phyloP scores from a whole-genome alignment of 495 filamentous ascomycete genomes.

The Tuber borchii region DNA sequence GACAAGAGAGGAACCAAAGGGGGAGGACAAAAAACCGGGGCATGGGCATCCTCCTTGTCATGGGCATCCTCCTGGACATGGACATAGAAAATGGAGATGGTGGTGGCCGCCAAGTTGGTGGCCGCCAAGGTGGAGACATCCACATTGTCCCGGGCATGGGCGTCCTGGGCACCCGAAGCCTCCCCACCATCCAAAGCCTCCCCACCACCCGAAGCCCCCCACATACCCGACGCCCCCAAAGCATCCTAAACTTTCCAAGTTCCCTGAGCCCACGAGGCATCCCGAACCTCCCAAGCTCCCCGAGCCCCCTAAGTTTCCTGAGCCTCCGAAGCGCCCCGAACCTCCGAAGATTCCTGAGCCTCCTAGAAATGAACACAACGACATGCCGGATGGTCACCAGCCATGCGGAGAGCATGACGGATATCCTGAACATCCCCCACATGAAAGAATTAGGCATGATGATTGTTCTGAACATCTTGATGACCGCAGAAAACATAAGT shows the following conservation, averaged over 20 bases:
- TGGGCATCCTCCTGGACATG: constrained; percentile 6
- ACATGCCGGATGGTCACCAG: background rate
- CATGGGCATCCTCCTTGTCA: background rate
- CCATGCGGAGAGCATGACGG: background rate
- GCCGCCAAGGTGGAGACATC: background rate
- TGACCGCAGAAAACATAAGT: background rate
- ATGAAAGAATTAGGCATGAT: background rate
- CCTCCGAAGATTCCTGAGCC: background rate
- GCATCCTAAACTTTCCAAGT: background rate
- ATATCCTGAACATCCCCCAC: background rate
- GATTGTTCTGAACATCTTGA: background rate
- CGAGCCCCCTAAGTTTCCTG: background rate
- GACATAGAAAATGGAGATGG: constrained; percentile 1
- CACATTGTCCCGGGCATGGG: background rate
- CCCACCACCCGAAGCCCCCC: background rate
- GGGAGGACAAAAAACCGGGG: background rate
- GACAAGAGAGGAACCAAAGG: constrained; percentile 37
- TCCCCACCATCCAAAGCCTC: background rate
- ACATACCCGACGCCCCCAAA: background rate
- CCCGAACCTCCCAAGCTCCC: too few species aligned
- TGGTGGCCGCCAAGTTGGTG: constrained; percentile 4
- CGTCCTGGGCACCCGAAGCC: background rate
- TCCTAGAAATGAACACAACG: background rate
- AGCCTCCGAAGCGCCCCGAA: background rate
- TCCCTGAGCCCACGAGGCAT: background rate